Conservation (phyloP, 2,329 filamentous ascomycete genomes). For the Colletotrichum tanaceti region DNA sequence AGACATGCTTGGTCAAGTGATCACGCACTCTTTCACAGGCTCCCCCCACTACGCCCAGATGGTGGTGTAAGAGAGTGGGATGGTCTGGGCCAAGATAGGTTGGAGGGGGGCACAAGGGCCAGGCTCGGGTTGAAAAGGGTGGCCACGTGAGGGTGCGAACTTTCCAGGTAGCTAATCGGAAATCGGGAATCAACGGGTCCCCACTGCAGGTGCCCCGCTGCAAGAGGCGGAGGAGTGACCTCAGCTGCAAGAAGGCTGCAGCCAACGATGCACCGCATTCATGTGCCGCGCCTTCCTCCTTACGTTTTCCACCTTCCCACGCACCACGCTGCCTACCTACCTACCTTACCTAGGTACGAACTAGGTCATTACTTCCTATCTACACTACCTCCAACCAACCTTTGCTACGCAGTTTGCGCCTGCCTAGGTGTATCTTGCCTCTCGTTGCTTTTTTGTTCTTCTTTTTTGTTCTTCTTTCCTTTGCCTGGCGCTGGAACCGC, state of each 20-base stretch:
- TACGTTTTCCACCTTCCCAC: constrained; percentile 7
- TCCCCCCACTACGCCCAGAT: constrained; percentile 25
- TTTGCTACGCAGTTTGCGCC: constrained; percentile 15
- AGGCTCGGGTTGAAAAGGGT: constrained; percentile 36
- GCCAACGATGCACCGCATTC: constrained; percentile 37
- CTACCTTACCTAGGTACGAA: too few species aligned
- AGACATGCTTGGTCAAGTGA: constrained; percentile 34
- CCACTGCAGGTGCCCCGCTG: constrained; percentile 38
- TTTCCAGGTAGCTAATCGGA: constrained; percentile 41
- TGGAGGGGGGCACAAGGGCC: constrained; percentile 37
- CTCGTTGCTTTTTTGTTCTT: constrained; percentile 1
- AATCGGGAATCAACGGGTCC: constrained; percentile 38
- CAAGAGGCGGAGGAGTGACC: constrained; percentile 39
- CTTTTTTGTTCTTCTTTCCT: constrained; percentile 7
- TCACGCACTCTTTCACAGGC: constrained; percentile 33
- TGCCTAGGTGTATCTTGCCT: constrained; percentile 10
- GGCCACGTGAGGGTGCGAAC: constrained; percentile 40
- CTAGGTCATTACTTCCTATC: too few species aligned
- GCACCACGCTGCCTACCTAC: too few species aligned
- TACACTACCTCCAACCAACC: background rate
- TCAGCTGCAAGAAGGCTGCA: constrained; percentile 41
- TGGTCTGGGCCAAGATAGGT: constrained; percentile 27
- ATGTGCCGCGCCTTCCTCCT: constrained; percentile 40
- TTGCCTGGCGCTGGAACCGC: constrained; percentile 6
- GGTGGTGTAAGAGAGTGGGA: constrained; percentile 27